Percentiles rank a stretch among this genome's conserved stretches.
Evolutionary conservation across 106 monocot species (phyloP).

Genomic region (Platanthera guangdongensis): DNA sequence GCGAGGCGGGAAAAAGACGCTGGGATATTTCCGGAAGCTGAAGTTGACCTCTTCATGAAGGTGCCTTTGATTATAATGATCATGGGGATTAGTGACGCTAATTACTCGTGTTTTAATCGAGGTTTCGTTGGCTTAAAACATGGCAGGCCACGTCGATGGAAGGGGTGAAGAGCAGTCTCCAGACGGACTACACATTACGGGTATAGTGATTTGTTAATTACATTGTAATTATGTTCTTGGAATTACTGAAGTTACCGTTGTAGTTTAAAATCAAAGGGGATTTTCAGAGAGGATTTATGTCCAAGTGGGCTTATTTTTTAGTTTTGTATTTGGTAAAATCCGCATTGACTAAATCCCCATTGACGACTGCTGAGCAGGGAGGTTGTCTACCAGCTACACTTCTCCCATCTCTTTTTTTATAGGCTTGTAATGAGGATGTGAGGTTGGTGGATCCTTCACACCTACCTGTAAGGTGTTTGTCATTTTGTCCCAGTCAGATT

Average conservation of each 20-base stretch:
- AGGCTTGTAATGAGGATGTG: too few species aligned
- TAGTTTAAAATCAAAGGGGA: too few species aligned
- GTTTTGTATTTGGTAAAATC: not conserved
- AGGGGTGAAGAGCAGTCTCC: slow-evolving; percentile 55
- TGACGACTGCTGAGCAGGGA: not conserved
- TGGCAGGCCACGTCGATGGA: slow-evolving; percentile 58
- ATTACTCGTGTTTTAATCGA: not conserved
- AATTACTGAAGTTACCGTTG: too few species aligned
- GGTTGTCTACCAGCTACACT: not conserved
- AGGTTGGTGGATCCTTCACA: too few species aligned
- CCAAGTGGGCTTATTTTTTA: too few species aligned
- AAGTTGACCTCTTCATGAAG: slow-evolving; percentile 95
- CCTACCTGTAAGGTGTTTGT: not conserved
- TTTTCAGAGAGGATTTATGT: too few species aligned
- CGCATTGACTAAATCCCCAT: not conserved
- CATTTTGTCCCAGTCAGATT: not conserved
- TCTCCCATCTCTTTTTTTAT: not conserved
- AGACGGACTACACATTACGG: slow-evolving; percentile 60
- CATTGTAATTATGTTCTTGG: not conserved
- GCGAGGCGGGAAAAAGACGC: slow-evolving; percentile 67
- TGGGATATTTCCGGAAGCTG: slow-evolving; percentile 70
- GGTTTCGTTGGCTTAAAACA: not conserved
- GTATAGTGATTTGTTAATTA: slow-evolving; percentile 12
- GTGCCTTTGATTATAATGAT: slow-evolving; percentile 12
- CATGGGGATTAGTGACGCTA: not conserved